Evolutionary conservation across 106 monocot species (phyloP).

Genomic region (Acorus calamus): DNA sequence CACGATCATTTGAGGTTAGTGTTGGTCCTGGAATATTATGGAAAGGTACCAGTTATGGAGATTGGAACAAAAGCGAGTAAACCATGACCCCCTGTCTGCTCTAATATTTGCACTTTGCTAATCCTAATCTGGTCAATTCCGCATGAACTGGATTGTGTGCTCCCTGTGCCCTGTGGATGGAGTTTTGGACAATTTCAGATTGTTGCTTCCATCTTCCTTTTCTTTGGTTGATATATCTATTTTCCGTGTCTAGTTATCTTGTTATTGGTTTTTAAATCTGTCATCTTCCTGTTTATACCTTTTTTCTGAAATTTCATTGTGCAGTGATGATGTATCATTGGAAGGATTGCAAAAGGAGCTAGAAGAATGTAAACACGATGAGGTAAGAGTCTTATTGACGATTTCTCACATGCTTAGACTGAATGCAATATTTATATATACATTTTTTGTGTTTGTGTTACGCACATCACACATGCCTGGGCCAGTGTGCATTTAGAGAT

Average conservation of each 20-base stretch:
- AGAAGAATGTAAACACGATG: conserved; percentile 71
- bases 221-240: neutral
- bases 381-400: conserved; percentile 22
- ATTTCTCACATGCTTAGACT: neutral
- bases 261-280: neutral
- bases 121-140: no score
- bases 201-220: no score
- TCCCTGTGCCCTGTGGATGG: no score
- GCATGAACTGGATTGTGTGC: no score
- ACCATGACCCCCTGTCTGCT: no score
- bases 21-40: no score
- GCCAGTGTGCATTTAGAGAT: no score
- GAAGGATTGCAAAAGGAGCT: conserved; percentile 73
- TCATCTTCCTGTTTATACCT: neutral
- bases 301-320: neutral
- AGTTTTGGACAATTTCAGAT: no score
- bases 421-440: neutral
- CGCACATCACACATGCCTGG: no score
- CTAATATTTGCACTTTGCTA: no score
- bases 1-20: neutral
- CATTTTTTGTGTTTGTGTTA: neutral
- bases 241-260: neutral
- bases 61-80: no score
- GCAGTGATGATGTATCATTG: conserved; percentile 63
- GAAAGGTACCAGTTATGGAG: no score